Base-by-base conservation (phyloP, 169 alveolate species). In the Plasmodium yoelii region DNA sequence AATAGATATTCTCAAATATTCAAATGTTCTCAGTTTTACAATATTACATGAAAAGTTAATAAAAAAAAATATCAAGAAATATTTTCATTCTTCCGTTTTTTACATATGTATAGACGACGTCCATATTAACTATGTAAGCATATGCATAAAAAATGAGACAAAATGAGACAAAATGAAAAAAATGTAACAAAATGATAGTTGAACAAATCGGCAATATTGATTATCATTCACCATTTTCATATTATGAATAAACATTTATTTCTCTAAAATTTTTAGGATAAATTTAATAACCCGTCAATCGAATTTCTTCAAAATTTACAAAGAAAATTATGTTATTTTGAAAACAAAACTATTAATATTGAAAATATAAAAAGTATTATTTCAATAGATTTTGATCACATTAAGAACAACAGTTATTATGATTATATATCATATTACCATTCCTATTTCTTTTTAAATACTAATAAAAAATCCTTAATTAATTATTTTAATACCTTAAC, bases 21-120 rank as follows among this genome's bases (percentile, higher is more conserved):
- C 73, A 6, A 80, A 61, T 53, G 82, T 80, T 56, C 49, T 80
- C 10, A 80, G 68, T 80, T 80, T 67, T 65, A 80, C 65, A 80
- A 53, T 67, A 4, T 28, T 80, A 18, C 75, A 80, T 28, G 90
- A 80, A 8, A 80, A 67, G 24, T 55, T 80, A 61, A 61, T 71
- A 65, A 80, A 80, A 67, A 80, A 80, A 65, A 80, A 80, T 34
- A 70, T 80, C 15, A 80, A 67, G 60, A 64, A 56, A 19, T 80
- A 80, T 28, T 65, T 64, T 51, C 90, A 80, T 49, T 49, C 19
- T 19, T 67, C 90, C 15, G 70, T 80, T 47, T 49, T 80, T 13
- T 80, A 80, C 28, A 67, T 80, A 9, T 80, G 90, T 53, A 55
- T 80, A 80, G 90, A 80, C 64, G 90, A 80, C 64, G 47, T 80